Evolutionary conservation across 164 flowering plant species (phyloP).

Genomic region (Umbellularia californica): DNA sequence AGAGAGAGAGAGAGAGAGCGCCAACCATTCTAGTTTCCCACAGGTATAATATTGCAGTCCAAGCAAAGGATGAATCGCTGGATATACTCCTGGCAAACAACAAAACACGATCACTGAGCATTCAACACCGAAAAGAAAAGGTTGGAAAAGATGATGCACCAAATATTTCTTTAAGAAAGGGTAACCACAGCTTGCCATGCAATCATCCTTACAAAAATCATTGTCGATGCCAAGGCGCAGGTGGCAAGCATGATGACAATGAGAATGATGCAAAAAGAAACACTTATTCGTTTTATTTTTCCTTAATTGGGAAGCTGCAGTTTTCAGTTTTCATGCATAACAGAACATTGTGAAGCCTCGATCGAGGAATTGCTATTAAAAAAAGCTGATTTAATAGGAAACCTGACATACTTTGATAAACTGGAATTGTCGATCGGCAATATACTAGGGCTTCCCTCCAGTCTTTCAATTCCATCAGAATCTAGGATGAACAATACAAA

Average conservation of each 20-base stretch:
- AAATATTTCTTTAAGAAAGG: background rate
- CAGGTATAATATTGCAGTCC: constrained; percentile 87
- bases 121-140: constrained; percentile 1
- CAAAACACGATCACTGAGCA: constrained; percentile 3
- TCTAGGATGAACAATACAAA: constrained; percentile 32
- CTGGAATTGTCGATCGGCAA: constrained; percentile 70
- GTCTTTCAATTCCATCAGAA: constrained; percentile 66
- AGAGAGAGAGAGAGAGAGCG: constrained; percentile 7
- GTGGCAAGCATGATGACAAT: background rate
- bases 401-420: constrained; percentile 62
- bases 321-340: background rate
- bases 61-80: constrained; percentile 66
- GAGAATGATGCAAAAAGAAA: background rate
- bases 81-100: constrained; percentile 65
- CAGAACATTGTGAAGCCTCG: background rate
- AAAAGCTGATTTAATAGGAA: background rate
- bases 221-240: background rate
- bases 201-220: background rate
- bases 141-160: background rate
- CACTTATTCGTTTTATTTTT: background rate
- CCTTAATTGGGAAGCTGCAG: background rate
- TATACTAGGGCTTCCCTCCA: constrained; percentile 74
- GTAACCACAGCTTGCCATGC: background rate
- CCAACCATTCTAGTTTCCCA: constrained; percentile 95
- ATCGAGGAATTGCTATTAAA: background rate